Conservation (phyloP, 1,284 basidiomycete genomes). For the Austropuccinia psidii region DNA sequence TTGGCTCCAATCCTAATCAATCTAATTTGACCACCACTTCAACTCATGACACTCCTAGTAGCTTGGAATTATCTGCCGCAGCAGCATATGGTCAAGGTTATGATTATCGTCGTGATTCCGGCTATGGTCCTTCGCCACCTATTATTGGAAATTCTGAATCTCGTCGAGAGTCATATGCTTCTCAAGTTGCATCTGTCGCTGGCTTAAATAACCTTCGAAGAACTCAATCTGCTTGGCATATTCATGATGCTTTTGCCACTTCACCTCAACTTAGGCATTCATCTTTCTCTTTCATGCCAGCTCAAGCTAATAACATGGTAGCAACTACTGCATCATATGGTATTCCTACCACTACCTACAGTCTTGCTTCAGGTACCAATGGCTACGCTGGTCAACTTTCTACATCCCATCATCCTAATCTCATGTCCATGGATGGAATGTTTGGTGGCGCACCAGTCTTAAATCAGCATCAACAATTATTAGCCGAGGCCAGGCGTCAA, state of each 20-base stretch:
- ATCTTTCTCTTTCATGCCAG: conserved; percentile 22
- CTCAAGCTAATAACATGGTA: not conserved
- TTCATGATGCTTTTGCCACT: conserved; percentile 27
- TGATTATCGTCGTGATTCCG: conserved; percentile 35
- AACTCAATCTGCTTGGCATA: conserved; percentile 37
- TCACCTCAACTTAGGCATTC: conserved; percentile 29
- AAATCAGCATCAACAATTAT: conserved; percentile 26
- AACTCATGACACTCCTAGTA: conserved; percentile 4
- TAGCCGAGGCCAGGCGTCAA: conserved; percentile 27
- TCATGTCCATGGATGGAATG: conserved; percentile 30
- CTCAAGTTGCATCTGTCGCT: conserved; percentile 6
- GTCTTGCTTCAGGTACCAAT: not conserved
- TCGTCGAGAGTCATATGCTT: conserved; percentile 22
- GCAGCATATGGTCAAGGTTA: conserved; percentile 27
- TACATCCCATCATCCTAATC: conserved; percentile 12
- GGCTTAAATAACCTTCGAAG: conserved; percentile 23
- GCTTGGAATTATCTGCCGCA: conserved; percentile 25
- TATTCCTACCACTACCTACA: not conserved
- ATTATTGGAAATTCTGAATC: conserved; percentile 14
- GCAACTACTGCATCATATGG: not conserved
- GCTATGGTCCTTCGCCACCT: conserved; percentile 29
- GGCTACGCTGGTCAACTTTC: not conserved
- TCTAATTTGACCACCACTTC: not conserved
- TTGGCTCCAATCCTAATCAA: conserved; percentile 13
- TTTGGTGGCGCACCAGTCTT: not conserved